Evolutionary conservation across 106 monocot genomes (phyloP).

Genomic region (Xerophyta viscosa): DNA sequence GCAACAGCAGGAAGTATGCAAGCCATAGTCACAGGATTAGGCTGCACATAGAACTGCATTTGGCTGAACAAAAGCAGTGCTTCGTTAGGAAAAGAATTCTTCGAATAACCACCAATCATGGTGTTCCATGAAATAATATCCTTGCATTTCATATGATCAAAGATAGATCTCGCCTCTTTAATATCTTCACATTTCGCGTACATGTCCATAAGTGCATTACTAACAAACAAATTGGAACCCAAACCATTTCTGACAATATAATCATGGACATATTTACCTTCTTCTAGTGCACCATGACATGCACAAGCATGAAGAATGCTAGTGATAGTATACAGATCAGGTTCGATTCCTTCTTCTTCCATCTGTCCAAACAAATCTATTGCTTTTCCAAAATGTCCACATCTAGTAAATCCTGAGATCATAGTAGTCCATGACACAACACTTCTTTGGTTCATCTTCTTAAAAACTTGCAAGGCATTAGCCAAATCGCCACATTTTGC

Average conservation of each 20-base stretch:
- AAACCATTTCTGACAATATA: slow-evolving; percentile 34
- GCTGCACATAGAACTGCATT: slow-evolving; percentile 35
- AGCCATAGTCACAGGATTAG: slow-evolving; percentile 53
- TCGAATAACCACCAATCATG: slow-evolving; percentile 66
- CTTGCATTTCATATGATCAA: slow-evolving; percentile 30
- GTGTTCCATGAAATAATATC: slow-evolving; percentile 76
- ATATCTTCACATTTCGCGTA: slow-evolving; percentile 65
- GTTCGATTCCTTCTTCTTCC: slow-evolving; percentile 39
- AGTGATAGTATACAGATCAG: slow-evolving; percentile 45
- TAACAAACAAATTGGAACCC: slow-evolving; percentile 34
- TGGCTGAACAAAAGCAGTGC: slow-evolving; percentile 40
- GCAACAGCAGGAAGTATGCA: slow-evolving; percentile 61
- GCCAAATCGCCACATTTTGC: slow-evolving; percentile 53
- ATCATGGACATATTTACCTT: slow-evolving; percentile 39
- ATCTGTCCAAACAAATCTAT: slow-evolving; percentile 44
- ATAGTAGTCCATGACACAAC: slow-evolving; percentile 75
- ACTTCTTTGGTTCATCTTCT: slow-evolving; percentile 38
- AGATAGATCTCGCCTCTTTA: slow-evolving; percentile 44
- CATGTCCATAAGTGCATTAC: slow-evolving; percentile 83
- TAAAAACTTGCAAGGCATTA: slow-evolving; percentile 29
- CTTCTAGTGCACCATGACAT: too few relatives aligned
- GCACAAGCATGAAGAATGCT: slow-evolving; percentile 68
- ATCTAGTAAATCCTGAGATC: slow-evolving; percentile 37
- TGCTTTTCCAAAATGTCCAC: slow-evolving; percentile 42
- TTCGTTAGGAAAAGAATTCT: slow-evolving; percentile 51